These are phyloP conservation scores for Andalucia godoyi DNA, from an alignment of 78 protist genomes.

Conservation along the genomic window DNA sequence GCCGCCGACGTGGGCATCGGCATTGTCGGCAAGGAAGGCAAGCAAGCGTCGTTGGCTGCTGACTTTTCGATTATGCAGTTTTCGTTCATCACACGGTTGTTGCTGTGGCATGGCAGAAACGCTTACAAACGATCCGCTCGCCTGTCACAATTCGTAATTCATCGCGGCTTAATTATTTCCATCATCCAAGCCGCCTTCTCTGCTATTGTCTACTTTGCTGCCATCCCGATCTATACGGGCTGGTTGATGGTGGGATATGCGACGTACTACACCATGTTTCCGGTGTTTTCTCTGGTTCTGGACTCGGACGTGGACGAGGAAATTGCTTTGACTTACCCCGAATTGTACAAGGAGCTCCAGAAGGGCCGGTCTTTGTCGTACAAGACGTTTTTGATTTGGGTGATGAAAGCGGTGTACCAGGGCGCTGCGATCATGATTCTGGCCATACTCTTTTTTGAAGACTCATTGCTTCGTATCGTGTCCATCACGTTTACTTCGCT, in stretches of 20 bases:
- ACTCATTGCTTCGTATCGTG: slow-evolving; percentile 59
- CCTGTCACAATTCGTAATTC: slow-evolving; percentile 84
- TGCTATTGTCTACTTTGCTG: slow-evolving; percentile 77
- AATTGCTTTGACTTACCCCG: slow-evolving; percentile 70
- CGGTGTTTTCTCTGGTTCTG: slow-evolving; percentile 84
- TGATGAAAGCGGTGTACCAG: slow-evolving; percentile 73
- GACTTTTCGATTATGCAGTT: slow-evolving; percentile 88
- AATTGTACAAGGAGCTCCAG: slow-evolving; percentile 82
- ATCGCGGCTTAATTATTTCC: slow-evolving; percentile 94
- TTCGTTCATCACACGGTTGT: slow-evolving; percentile 4
- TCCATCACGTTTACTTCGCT: slow-evolving; percentile 90
- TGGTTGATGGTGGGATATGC: slow-evolving; percentile 52
- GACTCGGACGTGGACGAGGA: slow-evolving; percentile 67
- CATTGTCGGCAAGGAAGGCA: slow-evolving; percentile 95
- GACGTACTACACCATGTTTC: slow-evolving; percentile 85
- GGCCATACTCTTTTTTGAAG: slow-evolving; percentile 67
- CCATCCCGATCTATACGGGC: slow-evolving; percentile 79
- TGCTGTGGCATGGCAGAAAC: slow-evolving; percentile 87
- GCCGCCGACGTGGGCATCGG: slow-evolving; percentile 97
- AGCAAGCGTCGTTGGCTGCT: slow-evolving; percentile 94
- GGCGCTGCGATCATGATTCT: slow-evolving; percentile 84
- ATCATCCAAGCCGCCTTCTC: slow-evolving; percentile 88
- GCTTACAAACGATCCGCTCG: slow-evolving; percentile 66
- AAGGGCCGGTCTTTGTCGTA: slow-evolving; percentile 75
- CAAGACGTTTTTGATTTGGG: slow-evolving; percentile 79